Conservation (phyloP, 345 rosid genomes). For the Camelina neglecta region DNA sequence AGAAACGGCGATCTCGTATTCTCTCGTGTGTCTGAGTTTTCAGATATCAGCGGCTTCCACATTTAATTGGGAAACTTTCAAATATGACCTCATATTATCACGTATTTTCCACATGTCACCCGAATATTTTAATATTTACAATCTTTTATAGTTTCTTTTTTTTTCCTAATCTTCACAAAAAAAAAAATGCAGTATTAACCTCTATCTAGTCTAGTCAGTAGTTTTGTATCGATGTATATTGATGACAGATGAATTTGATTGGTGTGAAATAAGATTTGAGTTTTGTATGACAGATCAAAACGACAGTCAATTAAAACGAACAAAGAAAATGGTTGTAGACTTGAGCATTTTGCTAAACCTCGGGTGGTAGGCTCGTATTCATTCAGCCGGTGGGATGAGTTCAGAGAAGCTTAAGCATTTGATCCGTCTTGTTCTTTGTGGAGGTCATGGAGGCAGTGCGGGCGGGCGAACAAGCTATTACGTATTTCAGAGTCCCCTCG, state of each 20-base stretch:
- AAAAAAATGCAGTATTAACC: too few species aligned
- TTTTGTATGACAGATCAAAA: not conserved
- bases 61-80: slow-evolving; percentile 35
- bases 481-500: not conserved
- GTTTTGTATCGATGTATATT: not conserved
- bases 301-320: not conserved
- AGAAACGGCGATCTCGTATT: slow-evolving; percentile 35
- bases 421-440: not conserved
- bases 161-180: not conserved
- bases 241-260: not conserved
- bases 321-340: not conserved
- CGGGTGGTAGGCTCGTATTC: not conserved
- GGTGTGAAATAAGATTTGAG: not conserved
- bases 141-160: not conserved
- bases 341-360: not conserved
- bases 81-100: not conserved
- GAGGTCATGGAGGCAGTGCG: not conserved
- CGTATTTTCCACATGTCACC: not conserved
- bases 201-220: not conserved
- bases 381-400: not conserved
- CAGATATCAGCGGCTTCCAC: not conserved
- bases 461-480: not conserved
- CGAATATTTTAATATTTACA: not conserved
- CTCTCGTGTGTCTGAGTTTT: not conserved
- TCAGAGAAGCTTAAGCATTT: not conserved